Percentiles rank a stretch among this genome's conserved stretches.
These are phyloP conservation scores for Spiraea crenata DNA, from an alignment of 331 rosid species.

Conservation along the genomic window DNA sequence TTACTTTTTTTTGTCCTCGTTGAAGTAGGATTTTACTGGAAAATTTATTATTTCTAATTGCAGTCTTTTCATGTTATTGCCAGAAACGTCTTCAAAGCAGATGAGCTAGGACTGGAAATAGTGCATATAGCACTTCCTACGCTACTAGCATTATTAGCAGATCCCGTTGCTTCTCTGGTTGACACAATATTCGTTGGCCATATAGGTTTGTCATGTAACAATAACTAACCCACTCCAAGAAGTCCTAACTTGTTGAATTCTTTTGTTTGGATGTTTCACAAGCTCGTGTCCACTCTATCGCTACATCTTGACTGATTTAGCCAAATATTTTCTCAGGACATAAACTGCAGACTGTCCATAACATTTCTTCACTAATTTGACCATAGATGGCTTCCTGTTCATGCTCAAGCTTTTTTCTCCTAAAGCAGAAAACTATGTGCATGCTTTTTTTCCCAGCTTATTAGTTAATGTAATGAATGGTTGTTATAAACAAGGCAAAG, in stretches of 20 bases:
- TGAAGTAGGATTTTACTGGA: not conserved
- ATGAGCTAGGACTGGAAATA: conserved; percentile 39
- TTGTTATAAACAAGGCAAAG: not conserved
- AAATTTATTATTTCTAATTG: not conserved
- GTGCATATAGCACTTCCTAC: conserved; percentile 37
- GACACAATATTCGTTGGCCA: conserved; percentile 43
- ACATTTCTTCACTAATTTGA: not conserved
- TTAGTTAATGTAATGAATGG: not conserved
- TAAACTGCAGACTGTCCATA: not conserved
- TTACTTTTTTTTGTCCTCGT: not conserved
- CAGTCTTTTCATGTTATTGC: conserved; percentile 1
- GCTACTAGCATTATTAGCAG: conserved; percentile 33
- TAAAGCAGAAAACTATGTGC: not conserved
- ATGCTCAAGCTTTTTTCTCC: not conserved
- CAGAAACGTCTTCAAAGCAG: conserved; percentile 33
- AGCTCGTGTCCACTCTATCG: not conserved
- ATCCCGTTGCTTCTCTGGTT: conserved; percentile 40
- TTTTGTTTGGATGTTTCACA: not conserved
- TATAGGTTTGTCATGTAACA: conserved; percentile 25
- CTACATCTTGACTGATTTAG: not conserved
- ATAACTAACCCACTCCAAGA: not conserved
- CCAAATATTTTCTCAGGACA: not conserved
- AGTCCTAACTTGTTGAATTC: not conserved
- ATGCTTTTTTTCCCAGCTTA: not conserved
- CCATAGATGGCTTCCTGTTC: not conserved